Evolutionary conservation across 768 basidiomycete genomes (phyloP).

Genomic region (Dioszegia aurantiaca): DNA sequence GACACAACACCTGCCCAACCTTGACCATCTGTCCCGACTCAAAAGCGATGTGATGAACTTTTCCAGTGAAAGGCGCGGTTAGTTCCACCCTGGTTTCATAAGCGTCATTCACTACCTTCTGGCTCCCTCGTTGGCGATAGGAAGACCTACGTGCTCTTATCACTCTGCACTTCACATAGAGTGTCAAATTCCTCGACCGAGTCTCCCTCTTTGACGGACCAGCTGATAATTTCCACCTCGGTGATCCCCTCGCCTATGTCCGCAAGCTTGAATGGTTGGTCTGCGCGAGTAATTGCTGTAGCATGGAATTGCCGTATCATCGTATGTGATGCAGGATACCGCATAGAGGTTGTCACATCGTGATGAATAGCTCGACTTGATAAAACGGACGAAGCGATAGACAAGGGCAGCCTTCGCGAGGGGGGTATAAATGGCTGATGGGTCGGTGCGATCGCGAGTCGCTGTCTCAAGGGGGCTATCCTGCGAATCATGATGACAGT

Average conservation of each 20-base stretch:
- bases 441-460: no score
- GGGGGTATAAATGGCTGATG: no score
- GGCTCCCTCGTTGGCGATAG: neutral
- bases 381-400: no score
- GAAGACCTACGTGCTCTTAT: conserved; percentile 42
- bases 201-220: conserved; percentile 40
- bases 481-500: neutral
- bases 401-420: no score
- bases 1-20: conserved; percentile 42
- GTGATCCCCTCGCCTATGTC: conserved; percentile 50
- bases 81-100: conserved; percentile 43
- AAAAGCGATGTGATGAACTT: conserved; percentile 22
- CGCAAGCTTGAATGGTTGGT: conserved; percentile 42
- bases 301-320: conserved; percentile 14
- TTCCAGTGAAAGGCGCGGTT: conserved; percentile 36
- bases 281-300: neutral
- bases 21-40: conserved; percentile 29
- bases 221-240: conserved; percentile 44
- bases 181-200: conserved; percentile 42
- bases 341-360: no score
- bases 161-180: conserved; percentile 47
- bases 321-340: no score
- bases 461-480: no score
- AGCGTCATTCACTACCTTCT: neutral
- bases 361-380: no score